Evolutionary conservation across 306 rosid genomes (phyloP), one percentile per base, ranked within the genome.

Genomic region (Cicer cuneatum): DNA sequence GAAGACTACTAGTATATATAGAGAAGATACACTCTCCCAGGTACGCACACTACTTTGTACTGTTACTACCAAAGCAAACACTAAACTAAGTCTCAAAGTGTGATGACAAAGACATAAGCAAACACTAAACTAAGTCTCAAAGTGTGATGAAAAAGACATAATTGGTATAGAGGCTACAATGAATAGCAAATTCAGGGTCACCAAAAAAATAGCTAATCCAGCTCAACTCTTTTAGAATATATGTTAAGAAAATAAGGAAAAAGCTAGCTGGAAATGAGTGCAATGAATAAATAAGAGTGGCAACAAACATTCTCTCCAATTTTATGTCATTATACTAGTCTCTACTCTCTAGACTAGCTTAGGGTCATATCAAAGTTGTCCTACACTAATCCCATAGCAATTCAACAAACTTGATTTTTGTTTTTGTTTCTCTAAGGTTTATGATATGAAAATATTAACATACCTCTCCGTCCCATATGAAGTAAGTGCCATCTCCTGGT

Each of bases 401-500:
- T 73, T 35, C 63, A 73, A 60, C 21, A 42, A 73, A 51, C 43
- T 47, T 21, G 51, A 1, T 29, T 37, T 21, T 56, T 18, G 29
- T 11, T 54, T 53, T 66, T n/a, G 53, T 10, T 62, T 78, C 4
- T 14, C 29, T 6, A 35, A 53, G 37, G n/a, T 35, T 33, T 40
- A 1, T 16, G 52, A 74, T 57, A 80, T 61, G 59, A 67, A 38
- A 19, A 79, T 15, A 77, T 8, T 49, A 66, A 46, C 79, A 75
- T 84, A 94, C 98, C 93, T 90, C 95, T 80, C 98, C 97, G 64
- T 90, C 92, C 95, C 87, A 85, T 49, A 94, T 78, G 85, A 94
- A 94, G 90, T 90, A 92, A 77, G 90, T 79, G 10, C 95, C 97
- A 73, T 84, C 92, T 9, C 91, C 95, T 2, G 69, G 61, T 78